phyloP scores from a whole-genome alignment of 148 eudicot species.

The Rhododendron griersonianum region DNA sequence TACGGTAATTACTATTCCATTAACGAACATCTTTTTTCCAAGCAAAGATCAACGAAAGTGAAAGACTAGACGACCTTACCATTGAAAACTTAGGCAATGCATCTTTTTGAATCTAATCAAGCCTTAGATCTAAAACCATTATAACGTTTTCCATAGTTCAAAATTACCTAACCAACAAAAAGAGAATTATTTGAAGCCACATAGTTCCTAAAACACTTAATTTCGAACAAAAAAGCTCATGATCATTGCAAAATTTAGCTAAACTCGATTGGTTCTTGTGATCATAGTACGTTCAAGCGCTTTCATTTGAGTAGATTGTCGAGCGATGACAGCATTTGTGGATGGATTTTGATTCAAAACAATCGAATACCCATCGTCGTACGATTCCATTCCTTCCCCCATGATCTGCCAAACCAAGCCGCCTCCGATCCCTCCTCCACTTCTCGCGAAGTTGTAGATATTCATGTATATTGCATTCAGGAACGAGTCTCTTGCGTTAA shows the following conservation, averaged over 20 bases:
- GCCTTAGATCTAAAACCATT: not conserved
- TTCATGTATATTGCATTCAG: slow-evolving; percentile 8
- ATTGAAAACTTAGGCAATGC: not conserved
- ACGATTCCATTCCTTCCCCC: slow-evolving; percentile 19
- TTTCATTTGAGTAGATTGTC: slow-evolving; percentile 16
- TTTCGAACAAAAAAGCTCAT: not conserved
- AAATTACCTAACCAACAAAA: not conserved
- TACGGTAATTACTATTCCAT: too few relatives aligned
- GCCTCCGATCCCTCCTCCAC: slow-evolving; percentile 19
- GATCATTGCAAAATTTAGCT: not conserved
- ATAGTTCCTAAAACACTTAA: not conserved
- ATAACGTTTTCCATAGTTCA: not conserved
- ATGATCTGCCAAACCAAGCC: slow-evolving; percentile 31
- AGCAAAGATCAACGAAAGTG: not conserved
- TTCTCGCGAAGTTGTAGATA: slow-evolving; percentile 5
- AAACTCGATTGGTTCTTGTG: not conserved
- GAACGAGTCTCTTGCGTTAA: slow-evolving; percentile 13
- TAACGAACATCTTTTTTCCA: too few relatives aligned
- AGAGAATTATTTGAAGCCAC: not conserved
- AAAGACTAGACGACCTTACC: not conserved
- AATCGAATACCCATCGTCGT: slow-evolving; percentile 25
- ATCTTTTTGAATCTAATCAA: not conserved
- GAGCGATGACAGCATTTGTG: slow-evolving; percentile 5
- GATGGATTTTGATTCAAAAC: slow-evolving; percentile 19
- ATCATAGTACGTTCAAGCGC: not conserved